phyloP scores from a whole-genome alignment of 768 basidiomycete species.

The Hemileccinum impolitum region DNA sequence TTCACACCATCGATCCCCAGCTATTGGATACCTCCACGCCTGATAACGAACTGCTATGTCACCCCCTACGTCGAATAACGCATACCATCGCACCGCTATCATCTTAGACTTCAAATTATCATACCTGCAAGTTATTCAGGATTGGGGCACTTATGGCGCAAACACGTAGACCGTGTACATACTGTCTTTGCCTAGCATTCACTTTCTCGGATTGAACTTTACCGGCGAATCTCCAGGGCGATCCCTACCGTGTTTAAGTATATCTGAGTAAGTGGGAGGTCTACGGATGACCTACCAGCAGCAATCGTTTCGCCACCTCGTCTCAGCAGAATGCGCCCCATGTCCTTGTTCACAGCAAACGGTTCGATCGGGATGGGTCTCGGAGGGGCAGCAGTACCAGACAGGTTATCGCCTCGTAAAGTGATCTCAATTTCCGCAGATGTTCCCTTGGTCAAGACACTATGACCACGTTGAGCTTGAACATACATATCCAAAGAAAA shows the following conservation, averaged over 20 bases:
- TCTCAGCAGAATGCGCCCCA: constrained; percentile 88
- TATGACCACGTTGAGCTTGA: constrained; percentile 28
- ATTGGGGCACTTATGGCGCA: not conserved
- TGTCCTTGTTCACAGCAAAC: constrained; percentile 86
- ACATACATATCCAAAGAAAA: not conserved
- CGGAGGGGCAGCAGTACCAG: constrained; percentile 41
- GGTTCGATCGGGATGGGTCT: constrained; percentile 82
- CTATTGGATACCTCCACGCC: constrained; percentile 4
- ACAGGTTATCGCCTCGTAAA: constrained; percentile 54
- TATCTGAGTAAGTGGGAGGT: not conserved
- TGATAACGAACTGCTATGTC: constrained; percentile 18
- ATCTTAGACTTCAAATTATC: constrained; percentile 20
- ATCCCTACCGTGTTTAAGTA: constrained; percentile 37
- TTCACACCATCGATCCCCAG: not conserved
- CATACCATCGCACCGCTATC: constrained; percentile 8
- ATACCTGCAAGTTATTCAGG: constrained; percentile 13
- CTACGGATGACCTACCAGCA: constrained; percentile 54
- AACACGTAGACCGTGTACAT: constrained; percentile 21
- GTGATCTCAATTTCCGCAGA: constrained; percentile 87
- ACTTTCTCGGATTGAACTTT: constrained; percentile 8
- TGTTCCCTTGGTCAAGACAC: constrained; percentile 78
- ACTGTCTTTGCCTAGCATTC: not conserved
- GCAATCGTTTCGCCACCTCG: constrained; percentile 92
- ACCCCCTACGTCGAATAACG: constrained; percentile 9
- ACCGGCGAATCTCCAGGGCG: constrained; percentile 38